A percentile compares a stretch with the other conserved stretches of the same genome.
These are phyloP conservation scores for Annulohypoxylon truncatum DNA, from an alignment of 2,329 filamentous ascomycete species.

Conservation along the genomic window DNA sequence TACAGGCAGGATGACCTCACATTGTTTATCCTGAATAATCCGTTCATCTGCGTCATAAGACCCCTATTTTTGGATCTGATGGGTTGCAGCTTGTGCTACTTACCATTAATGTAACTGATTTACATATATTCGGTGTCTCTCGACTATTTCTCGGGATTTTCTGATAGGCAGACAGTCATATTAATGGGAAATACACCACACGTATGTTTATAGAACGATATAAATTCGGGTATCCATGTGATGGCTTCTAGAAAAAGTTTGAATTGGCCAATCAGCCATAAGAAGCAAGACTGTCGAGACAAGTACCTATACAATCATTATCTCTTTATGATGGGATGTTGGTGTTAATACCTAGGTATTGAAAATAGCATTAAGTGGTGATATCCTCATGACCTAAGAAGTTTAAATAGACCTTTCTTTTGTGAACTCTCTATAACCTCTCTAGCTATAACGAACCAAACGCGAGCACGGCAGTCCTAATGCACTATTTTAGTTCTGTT, in stretches of 20 bases:
- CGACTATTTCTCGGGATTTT: constrained; percentile 2
- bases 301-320: not conserved
- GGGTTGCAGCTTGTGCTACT: constrained; percentile 32
- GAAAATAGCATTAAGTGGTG: not conserved
- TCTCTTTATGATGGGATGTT: not conserved
- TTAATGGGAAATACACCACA: not conserved
- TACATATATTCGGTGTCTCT: constrained; percentile 1
- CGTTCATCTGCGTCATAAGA: constrained; percentile 31
- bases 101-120: constrained; percentile 12
- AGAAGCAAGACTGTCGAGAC: constrained; percentile 1
- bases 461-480: not conserved
- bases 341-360: not conserved
- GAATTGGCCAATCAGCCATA: constrained; percentile 26
- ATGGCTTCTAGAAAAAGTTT: constrained; percentile 14
- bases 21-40: constrained; percentile 2
- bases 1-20: constrained; percentile 1
- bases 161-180: not conserved
- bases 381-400: not conserved
- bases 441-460: not conserved
- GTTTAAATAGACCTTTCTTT: not conserved
- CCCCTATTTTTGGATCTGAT: constrained; percentile 23
- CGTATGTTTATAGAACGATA: constrained; percentile 1
- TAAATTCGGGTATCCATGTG: constrained; percentile 5
- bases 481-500: not conserved
- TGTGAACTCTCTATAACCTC: not conserved